Evolutionary conservation across 2,329 filamentous ascomycete species (phyloP), one percentile per base, ranked within the genome.

Genomic region (Corinectria fuckeliana): DNA sequence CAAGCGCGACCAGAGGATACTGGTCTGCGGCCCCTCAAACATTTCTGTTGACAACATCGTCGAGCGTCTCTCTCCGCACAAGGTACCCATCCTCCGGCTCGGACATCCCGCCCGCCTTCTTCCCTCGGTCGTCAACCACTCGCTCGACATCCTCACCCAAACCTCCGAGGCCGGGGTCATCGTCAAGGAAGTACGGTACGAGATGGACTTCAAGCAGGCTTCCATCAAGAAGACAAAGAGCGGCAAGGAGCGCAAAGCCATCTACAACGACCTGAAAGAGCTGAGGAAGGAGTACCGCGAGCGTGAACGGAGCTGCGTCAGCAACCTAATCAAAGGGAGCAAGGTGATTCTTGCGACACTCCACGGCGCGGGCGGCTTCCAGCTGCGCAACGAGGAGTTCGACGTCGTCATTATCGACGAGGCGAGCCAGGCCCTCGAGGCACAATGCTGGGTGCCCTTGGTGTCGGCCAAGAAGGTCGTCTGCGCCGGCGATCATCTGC

Each of bases 1-100:
- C 54, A 89, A 88, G 71, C 85, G 86, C 21, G 85, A 88, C 30
- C 83, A 89, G 53, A 87, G 93, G 1, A 82, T 98, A 10, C 82
- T 98, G 2, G 94, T 98, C n/a, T 98, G 95, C 70, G 95, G 94
- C 0, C 95, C 95, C 0, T 97, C 92, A 26, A 99, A 99, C 74
- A 93, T 99, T 68, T 95, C 92, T 0, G 95, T 99, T 1, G 95
- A 99, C 82, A 99, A 99, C 72, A 96, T 99, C 58, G 93, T 97
- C 8, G 95, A 99, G 77, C 88, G 95, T 7, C 84, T 98, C 2
- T 87, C 93, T 2, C 88, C 91, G 0, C 91, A 93, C 75, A 93
- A 92, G 70, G 83, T 97, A 1, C 90, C 92, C 0, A 92, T 98
- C 69, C 85, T 98, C 32, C 90, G 95, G 2, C 85, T 99, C 1